Percentiles rank a stretch among this genome's conserved stretches.
Conservation (phyloP, 2,329 filamentous ascomycete genomes). For the Metarhizium anisopliae region DNA sequence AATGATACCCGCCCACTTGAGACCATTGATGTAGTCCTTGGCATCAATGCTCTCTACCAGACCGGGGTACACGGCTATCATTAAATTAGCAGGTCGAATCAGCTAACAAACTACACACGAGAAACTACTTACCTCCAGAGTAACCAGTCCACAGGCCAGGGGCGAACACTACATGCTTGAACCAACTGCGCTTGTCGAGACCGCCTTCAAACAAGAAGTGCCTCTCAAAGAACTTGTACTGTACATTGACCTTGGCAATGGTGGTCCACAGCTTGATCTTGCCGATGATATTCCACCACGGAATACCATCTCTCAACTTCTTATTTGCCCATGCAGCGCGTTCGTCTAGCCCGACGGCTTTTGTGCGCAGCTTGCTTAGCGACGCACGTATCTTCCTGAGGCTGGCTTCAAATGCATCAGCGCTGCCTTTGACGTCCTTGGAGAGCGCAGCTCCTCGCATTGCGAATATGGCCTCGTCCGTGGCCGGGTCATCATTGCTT, state of each 20-base stretch:
- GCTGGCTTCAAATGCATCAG: slow-evolving; percentile 28
- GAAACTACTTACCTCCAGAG: slow-evolving; percentile 51
- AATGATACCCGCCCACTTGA: slow-evolving; percentile 52
- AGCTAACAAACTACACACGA: too few relatives aligned
- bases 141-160: slow-evolving; percentile 91
- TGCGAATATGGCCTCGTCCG: slow-evolving; percentile 21
- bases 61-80: slow-evolving; percentile 50
- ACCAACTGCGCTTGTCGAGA: slow-evolving; percentile 75
- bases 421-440: slow-evolving; percentile 23
- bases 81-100: slow-evolving; percentile 6
- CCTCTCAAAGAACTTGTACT: slow-evolving; percentile 78
- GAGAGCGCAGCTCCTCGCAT: slow-evolving; percentile 17
- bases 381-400: slow-evolving; percentile 29
- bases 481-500: slow-evolving; percentile 12
- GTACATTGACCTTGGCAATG: slow-evolving; percentile 61
- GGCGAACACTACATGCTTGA: slow-evolving; percentile 91
- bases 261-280: slow-evolving; percentile 54
- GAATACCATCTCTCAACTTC: slow-evolving; percentile 44
- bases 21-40: slow-evolving; percentile 47
- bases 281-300: slow-evolving; percentile 72
- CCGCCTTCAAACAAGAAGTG: slow-evolving; percentile 69
- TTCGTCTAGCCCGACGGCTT: slow-evolving; percentile 36
- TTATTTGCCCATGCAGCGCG: slow-evolving; percentile 31
- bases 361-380: slow-evolving; percentile 26
- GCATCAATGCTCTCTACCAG: slow-evolving; percentile 53